phyloP scores from a whole-genome alignment of 257 asterid genomes.

The Solanum lycopersicoides region DNA sequence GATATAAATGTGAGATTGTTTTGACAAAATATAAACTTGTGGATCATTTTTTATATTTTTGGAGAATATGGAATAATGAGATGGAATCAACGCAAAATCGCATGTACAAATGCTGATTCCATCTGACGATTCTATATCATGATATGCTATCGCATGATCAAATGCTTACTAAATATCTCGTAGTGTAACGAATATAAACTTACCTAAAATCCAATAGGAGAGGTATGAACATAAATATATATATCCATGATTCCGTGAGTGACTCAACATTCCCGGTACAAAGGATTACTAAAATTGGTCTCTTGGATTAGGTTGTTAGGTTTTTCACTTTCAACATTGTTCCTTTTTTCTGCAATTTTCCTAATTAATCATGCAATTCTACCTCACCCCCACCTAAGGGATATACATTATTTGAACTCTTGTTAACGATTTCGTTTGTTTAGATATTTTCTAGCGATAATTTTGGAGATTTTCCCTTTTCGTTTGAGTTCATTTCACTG shows the following conservation, averaged over 20 bases:
- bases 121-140: no score
- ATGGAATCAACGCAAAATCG: no score
- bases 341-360: neutral
- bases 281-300: neutral
- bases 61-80: no score
- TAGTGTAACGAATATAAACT: neutral
- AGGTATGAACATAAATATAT: neutral
- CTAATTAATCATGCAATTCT: conserved; percentile 9
- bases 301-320: neutral
- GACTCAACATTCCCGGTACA: neutral
- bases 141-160: accelerated
- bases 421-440: neutral
- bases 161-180: no score
- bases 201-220: neutral
- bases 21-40: no score
- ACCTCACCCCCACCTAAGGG: neutral
- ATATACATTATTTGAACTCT: neutral
- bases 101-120: no score
- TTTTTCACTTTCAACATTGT: neutral
- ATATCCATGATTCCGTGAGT: neutral
- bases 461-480: neutral
- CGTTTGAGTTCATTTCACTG: no score
- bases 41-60: no score
- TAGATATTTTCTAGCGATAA: neutral
- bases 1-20: no score